phyloP scores from a whole-genome alignment of 208 protist genomes.

The Angomonas desouzai region DNA sequence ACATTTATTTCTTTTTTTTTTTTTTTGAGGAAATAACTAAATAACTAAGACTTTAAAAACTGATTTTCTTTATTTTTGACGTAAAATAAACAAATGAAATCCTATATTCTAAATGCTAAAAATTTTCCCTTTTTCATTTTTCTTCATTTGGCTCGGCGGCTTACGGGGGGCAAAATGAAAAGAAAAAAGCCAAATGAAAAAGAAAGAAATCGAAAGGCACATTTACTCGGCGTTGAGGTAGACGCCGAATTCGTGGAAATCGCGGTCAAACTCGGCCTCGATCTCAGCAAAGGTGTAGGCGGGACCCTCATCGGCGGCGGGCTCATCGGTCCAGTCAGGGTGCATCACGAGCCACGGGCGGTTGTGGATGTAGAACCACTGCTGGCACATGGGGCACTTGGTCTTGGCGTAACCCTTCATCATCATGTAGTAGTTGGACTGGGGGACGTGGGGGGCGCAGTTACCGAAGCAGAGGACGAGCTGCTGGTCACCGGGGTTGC shows the following conservation, averaged over 20 bases:
- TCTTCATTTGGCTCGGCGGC: background rate
- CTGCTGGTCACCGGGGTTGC: slow-evolving; percentile 83
- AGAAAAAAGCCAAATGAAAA: slow-evolving; percentile 6
- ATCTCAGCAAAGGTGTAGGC: slow-evolving; percentile 88
- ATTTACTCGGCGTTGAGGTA: slow-evolving; percentile 86
- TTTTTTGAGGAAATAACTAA: slow-evolving; percentile 4
- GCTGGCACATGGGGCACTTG: slow-evolving; percentile 88
- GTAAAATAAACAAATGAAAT: slow-evolving; percentile 22
- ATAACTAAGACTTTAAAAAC: slow-evolving; percentile 5
- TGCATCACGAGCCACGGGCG: slow-evolving; percentile 88
- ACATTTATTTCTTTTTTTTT: background rate
- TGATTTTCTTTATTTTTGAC: slow-evolving; percentile 15
- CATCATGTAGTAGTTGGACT: slow-evolving; percentile 89
- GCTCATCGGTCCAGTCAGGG: slow-evolving; percentile 90
- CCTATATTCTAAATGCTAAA: background rate
- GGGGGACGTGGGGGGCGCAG: slow-evolving; percentile 83
- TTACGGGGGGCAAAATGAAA: background rate
- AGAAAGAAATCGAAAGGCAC: too few relatives aligned
- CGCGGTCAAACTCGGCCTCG: slow-evolving; percentile 88
- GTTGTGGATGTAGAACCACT: slow-evolving; percentile 90
- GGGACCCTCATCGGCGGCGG: slow-evolving; percentile 83
- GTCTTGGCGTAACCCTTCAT: slow-evolving; percentile 90
- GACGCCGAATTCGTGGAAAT: slow-evolving; percentile 89
- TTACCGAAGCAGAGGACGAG: slow-evolving; percentile 88
- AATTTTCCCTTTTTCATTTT: slow-evolving; percentile 6